Evolutionary conservation across 108 stramenopile genomes (phyloP).

Genomic region (Epipyxis sp.): DNA sequence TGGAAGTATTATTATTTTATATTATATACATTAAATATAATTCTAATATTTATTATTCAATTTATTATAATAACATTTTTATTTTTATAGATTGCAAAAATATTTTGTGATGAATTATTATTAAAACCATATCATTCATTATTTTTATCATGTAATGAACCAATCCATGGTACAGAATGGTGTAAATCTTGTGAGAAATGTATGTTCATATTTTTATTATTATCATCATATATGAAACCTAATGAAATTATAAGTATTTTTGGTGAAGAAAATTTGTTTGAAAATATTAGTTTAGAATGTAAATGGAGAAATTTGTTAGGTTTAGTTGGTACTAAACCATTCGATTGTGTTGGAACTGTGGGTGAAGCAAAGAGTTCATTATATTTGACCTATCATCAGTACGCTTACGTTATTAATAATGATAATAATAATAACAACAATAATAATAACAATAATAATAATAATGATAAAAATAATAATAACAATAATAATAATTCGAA

Average conservation of each 20-base stretch:
- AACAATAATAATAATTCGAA: too few species aligned
- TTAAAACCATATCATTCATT: background rate
- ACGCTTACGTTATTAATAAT: too few species aligned
- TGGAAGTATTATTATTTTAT: too few species aligned
- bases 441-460: too few species aligned
- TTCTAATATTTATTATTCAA: too few species aligned
- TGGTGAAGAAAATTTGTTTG: background rate
- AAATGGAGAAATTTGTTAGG: background rate
- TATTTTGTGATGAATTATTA: conserved; percentile 2
- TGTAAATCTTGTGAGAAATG: conserved; percentile 23
- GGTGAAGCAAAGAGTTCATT: background rate
- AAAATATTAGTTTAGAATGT: background rate
- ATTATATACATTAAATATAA: too few species aligned
- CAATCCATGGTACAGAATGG: background rate
- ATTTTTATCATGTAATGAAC: conserved; percentile 32
- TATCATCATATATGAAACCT: background rate
- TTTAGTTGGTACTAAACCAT: background rate
- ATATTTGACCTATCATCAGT: background rate
- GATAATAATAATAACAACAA: too few species aligned
- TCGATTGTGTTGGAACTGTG: conserved; percentile 23
- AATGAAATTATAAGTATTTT: background rate
- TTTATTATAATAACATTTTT: too few species aligned
- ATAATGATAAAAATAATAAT: too few species aligned
- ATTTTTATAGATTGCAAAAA: conserved; percentile 3
- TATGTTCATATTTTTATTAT: conserved; percentile 1